Conservation (phyloP, 306 rosid genomes). For the Fragaria ananassa region DNA sequence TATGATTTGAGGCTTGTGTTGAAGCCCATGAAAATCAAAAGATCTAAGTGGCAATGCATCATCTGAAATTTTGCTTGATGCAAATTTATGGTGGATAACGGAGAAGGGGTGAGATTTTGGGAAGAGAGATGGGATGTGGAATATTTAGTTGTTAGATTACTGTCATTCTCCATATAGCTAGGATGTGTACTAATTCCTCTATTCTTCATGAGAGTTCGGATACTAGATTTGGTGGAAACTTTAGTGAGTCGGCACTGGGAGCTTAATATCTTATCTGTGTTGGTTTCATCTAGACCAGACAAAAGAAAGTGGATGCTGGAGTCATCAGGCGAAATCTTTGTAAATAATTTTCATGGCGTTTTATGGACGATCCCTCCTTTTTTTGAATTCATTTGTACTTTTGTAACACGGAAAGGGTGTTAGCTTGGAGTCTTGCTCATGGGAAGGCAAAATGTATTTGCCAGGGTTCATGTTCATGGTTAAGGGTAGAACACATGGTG, state of each 20-base stretch:
- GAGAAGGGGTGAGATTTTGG: not conserved
- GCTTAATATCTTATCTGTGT: not conserved
- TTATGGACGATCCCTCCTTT: not conserved
- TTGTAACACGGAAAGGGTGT: not conserved
- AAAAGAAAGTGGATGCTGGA: not conserved
- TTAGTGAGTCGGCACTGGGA: not conserved
- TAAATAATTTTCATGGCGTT: not conserved
- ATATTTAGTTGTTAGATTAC: not conserved
- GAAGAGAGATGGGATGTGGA: not conserved
- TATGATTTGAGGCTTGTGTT: not conserved
- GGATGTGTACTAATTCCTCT: not conserved
- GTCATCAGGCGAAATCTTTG: not conserved
- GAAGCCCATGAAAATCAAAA: not conserved
- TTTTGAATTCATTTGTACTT: not conserved
- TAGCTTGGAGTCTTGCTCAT: not conserved
- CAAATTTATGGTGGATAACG: not conserved
- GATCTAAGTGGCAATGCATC: not conserved
- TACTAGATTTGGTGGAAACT: not conserved
- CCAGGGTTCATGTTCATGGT: not conserved
- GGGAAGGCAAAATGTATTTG: not conserved
- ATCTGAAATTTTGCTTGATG: not conserved
- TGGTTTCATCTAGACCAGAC: not conserved
- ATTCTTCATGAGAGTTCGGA: not conserved
- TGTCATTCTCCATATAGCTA: not conserved
- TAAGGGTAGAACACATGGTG: not conserved